These are phyloP conservation scores for Magnaporthales sp. DNA, from an alignment of 2,329 filamentous ascomycete genomes.

Conservation along the genomic window DNA sequence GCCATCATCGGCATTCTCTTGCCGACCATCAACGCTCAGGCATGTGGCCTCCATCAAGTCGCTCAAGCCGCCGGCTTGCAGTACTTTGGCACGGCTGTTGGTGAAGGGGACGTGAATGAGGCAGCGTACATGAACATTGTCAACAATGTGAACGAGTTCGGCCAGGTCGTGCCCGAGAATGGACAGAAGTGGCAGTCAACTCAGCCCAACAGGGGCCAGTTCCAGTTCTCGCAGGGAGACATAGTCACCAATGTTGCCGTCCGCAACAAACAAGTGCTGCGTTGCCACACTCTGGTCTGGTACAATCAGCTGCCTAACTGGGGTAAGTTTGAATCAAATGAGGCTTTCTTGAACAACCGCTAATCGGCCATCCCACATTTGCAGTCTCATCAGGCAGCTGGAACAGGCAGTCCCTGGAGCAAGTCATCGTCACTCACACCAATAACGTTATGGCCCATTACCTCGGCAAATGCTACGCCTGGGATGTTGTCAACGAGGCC, in stretches of 20 bases:
- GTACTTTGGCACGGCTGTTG: constrained; percentile 51
- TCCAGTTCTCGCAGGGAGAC: constrained; percentile 44
- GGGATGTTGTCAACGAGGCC: constrained; percentile 47
- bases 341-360: neutral
- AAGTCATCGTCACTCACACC: constrained; percentile 43
- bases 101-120: constrained; percentile 39
- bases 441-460: constrained; percentile 36
- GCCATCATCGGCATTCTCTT: neutral
- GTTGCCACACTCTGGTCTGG: constrained; percentile 44
- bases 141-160: constrained; percentile 42
- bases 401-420: constrained; percentile 41
- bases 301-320: constrained; percentile 40
- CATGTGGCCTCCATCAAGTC: neutral
- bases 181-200: constrained; percentile 46
- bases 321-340: constrained; percentile 7
- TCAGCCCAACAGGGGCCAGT: constrained; percentile 40
- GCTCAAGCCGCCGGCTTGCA: constrained; percentile 28
- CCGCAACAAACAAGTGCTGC: constrained; percentile 28
- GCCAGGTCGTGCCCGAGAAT: constrained; percentile 48
- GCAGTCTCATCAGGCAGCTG: constrained; percentile 23
- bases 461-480: constrained; percentile 37
- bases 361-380: neutral
- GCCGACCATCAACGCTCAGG: neutral
- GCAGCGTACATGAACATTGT: constrained; percentile 39
- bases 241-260: constrained; percentile 23